A percentile compares a stretch with the other conserved stretches of the same genome.
phyloP scores from a whole-genome alignment of 768 basidiomycete genomes.

The Melanogaster broomeanus region DNA sequence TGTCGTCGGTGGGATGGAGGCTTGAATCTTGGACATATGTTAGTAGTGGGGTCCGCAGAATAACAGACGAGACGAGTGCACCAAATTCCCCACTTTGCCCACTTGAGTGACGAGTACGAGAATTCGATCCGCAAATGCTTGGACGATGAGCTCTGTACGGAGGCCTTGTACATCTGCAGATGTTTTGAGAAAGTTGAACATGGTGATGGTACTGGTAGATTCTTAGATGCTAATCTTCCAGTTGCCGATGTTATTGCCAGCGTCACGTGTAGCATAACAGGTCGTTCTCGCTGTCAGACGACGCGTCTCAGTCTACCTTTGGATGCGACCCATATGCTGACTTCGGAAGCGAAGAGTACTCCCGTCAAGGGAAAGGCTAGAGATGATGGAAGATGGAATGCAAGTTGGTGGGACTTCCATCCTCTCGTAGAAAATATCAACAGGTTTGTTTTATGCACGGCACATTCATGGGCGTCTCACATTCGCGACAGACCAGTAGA shows the following conservation, averaged over 20 bases:
- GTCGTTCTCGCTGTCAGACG: background rate
- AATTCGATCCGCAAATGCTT: conserved; percentile 76
- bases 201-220: conserved; percentile 4
- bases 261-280: background rate
- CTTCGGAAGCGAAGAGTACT: conserved; percentile 28
- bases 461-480: background rate
- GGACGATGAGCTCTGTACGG: conserved; percentile 74
- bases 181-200: conserved; percentile 40
- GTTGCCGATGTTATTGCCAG: background rate
- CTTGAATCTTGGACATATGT: conserved; percentile 66
- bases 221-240: no score
- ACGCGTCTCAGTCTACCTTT: background rate
- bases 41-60: background rate
- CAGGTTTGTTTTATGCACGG: conserved; percentile 40
- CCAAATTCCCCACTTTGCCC: conserved; percentile 88
- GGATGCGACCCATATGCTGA: conserved; percentile 19
- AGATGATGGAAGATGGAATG: conserved; percentile 54
- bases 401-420: conserved; percentile 76
- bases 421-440: conserved; percentile 58
- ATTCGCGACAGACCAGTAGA: conserved; percentile 55
- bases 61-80: conserved; percentile 34
- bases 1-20: conserved; percentile 64
- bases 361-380: conserved; percentile 57
- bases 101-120: conserved; percentile 90
- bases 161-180: conserved; percentile 54